Evolutionary conservation across 164 flowering plant genomes (phyloP), one percentile per base, ranked within the genome.

Genomic region (Vitis amurensis): DNA sequence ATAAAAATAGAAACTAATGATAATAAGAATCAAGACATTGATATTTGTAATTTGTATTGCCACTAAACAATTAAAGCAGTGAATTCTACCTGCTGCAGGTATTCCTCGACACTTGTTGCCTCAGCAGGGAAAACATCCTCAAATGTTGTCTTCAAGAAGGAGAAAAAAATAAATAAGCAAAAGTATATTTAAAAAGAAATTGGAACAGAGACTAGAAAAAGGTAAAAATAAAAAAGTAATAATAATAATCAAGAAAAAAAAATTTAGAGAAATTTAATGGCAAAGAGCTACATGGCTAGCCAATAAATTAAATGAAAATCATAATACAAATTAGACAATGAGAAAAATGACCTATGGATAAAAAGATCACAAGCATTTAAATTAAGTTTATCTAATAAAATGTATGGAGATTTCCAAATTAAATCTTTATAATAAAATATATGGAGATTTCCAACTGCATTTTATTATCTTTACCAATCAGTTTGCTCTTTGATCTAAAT

Each of bases 121-220:
- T 95, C 97, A 37, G 90, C 89, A 66, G 98, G 99, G 64, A 95
- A 95, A 50, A 93, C 97, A 85, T 95, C 99, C 81, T 95, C 98
- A 77, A 88, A 91, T 64, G 97, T 91, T 30, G 99, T 90, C 99
- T 95, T 55, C 79, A 75, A 55, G 56, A 60, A 67, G 64, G 66
- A 49, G 61, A 73, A 37, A 55, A 11, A 61, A 47, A 29, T 55
- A 10, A 47, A 70, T 51, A 51, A 64, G 55, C 12, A 31, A 51
- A 5, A 16, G 9, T 3, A 16, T 30, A 52, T 50, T 29, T 56
- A n/a, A 70, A 19, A 55, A 8, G 50, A 13, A 61, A 17, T 15
- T 27, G 14, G 48, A 19, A 14, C 52, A 49, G 0, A 6, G 50
- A 61, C 11, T 7, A 9, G 10, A 62, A 67, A 11, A 63, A 14